Base-by-base conservation (phyloP, 2,329 filamentous ascomycete species). In the Epichloe hybrida region DNA sequence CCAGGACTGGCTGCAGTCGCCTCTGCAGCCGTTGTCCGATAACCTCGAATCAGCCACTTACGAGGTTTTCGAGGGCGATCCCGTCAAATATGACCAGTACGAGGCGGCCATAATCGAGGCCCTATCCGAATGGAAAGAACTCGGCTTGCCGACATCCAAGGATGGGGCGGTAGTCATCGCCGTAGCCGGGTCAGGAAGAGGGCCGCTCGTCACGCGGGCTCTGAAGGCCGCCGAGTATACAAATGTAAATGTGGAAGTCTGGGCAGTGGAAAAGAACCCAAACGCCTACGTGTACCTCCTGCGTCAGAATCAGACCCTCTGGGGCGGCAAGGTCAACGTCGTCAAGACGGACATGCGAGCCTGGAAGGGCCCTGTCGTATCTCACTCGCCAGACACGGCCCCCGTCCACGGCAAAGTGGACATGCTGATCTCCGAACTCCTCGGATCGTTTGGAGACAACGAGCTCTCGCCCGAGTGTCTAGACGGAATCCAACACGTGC, bases 11-110 rank as follows among this genome's bases (percentile, higher is more conserved):
- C 75, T 98, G 11, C 93, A 98, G 66, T 90, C 90, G 2, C 93
- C 93, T 2, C 73, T 98, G 40, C 94, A 98, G 65, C 93, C 93
- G 0, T 75, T 98, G 13, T 91, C 91, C 0, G 93, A 98, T 66
- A 98, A 98, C 59, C 76, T 98, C 13, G 94, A 98, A 65, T 95
- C 89, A 45, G 86, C 95, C 41, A 98, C 93, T 0, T 98, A 98
- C 66, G 93, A 98, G 64, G 91, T 97, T 2, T 98, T 98, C 61
- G 93, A 98, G 66, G 94, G 94, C 58, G 94, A 98, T 56, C 93
- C 93, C 0, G 86, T 98, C 69, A 98, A 98, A 68, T 98, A 98
- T 64, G 83, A 89, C 56, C 94, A 91, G 75, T 98, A 98, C 64
- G 89, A 97, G 65, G 75, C 77, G 44, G 93, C 93, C 13, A 84